A percentile compares a stretch with the other conserved stretches of the same genome.
Conservation (phyloP, 2,329 filamentous ascomycete genomes). For the Rhynchosporium graminicola region DNA sequence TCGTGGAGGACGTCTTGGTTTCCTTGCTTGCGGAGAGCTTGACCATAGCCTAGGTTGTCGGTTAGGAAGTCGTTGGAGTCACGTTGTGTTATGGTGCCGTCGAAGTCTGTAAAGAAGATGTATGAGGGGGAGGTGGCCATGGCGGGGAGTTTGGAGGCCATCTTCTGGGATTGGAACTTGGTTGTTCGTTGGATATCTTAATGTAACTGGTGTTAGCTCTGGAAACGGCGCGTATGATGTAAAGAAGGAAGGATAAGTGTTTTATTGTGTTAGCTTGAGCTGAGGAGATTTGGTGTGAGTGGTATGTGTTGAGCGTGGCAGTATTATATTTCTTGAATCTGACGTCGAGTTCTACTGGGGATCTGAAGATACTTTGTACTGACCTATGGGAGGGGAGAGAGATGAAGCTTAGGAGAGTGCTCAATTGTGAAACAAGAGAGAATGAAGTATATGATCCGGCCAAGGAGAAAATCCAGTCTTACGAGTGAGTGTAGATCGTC, state of each 20-base stretch:
- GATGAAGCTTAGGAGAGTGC: neutral
- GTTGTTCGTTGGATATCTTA: no score
- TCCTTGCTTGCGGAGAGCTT: constrained; percentile 65
- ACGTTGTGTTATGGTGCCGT: constrained; percentile 84
- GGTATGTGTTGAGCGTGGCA: neutral
- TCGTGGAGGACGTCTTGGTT: constrained; percentile 77
- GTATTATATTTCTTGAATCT: constrained; percentile 4
- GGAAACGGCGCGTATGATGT: neutral
- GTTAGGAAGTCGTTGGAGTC: constrained; percentile 74
- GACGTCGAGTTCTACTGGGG: neutral
- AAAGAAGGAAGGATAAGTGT: neutral
- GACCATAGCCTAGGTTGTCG: constrained; percentile 86
- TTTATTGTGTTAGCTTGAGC: neutral
- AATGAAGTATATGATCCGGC: neutral
- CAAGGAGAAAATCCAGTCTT: neutral
- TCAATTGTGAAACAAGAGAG: neutral
- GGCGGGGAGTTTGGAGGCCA: constrained; percentile 51
- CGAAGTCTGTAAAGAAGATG: constrained; percentile 99
- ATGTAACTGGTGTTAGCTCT: no score
- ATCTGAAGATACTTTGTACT: neutral
- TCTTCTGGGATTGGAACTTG: constrained; percentile 20
- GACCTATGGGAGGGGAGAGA: neutral
- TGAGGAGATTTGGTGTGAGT: neutral
- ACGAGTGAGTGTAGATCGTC: constrained; percentile 14
- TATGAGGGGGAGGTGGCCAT: constrained; percentile 74